Conservation (phyloP, 192 early-diverging fungal genomes). For the Dimargaris cristalligena region DNA sequence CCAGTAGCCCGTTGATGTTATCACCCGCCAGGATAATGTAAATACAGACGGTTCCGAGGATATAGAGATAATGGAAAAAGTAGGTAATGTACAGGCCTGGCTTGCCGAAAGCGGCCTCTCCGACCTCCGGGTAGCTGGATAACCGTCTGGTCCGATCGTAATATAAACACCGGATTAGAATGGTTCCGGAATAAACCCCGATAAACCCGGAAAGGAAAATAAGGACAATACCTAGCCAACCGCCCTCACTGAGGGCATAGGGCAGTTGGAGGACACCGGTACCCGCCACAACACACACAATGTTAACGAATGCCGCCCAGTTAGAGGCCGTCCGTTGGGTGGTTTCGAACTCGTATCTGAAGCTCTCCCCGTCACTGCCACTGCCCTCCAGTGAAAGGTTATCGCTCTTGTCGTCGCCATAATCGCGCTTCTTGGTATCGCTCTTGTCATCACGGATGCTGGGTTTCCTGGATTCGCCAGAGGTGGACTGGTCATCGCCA, state of each 20-base stretch:
- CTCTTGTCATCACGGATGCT: no score
- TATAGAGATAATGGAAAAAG: slow-evolving; percentile 40
- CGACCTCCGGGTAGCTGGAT: slow-evolving; percentile 45
- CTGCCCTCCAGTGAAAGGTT: no score
- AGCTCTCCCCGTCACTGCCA: no score
- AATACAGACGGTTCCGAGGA: slow-evolving; percentile 46
- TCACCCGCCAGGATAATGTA: slow-evolving; percentile 53
- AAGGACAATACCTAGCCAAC: slow-evolving; percentile 61
- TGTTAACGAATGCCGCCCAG: slow-evolving; percentile 36
- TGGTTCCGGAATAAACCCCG: slow-evolving; percentile 49
- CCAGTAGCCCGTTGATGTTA: slow-evolving; percentile 39
- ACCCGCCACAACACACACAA: slow-evolving; percentile 65
- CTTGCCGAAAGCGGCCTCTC: slow-evolving; percentile 43
- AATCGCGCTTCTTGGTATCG: no score
- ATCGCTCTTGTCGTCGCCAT: no score
- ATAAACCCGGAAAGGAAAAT: slow-evolving; percentile 51
- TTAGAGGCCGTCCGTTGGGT: slow-evolving; percentile 20
- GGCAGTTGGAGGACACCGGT: slow-evolving; percentile 70
- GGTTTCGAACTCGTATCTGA: no score
- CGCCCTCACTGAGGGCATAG: slow-evolving; percentile 51
- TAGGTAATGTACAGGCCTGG: slow-evolving; percentile 38
- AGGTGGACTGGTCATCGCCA: no score
- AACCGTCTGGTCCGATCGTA: slow-evolving; percentile 25
- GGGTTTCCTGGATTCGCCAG: no score
- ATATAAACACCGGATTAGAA: slow-evolving; percentile 63